These are phyloP conservation scores for Remersonia thermophila DNA, from an alignment of 2,329 filamentous ascomycete genomes.

Conservation along the genomic window DNA sequence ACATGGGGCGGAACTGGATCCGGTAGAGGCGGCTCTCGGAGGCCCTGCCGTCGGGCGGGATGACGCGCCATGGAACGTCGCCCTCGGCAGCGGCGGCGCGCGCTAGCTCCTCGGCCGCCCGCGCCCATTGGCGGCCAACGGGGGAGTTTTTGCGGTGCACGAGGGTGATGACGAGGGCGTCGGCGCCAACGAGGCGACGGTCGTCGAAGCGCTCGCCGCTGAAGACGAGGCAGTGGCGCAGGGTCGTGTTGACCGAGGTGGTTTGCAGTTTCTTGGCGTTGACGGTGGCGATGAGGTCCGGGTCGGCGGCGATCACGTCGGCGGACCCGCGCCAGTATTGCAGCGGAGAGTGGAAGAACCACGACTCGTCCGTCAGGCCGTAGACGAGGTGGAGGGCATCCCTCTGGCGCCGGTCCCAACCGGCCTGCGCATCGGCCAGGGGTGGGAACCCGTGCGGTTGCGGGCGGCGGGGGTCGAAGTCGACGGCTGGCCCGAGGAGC, in stretches of 20 bases:
- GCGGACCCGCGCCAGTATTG: constrained; percentile 67
- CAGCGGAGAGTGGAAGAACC: constrained; percentile 73
- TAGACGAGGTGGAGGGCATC: constrained; percentile 48
- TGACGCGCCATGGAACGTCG: constrained; percentile 49
- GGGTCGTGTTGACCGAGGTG: constrained; percentile 59
- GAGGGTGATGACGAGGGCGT: constrained; percentile 67
- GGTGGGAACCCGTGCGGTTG: constrained; percentile 19
- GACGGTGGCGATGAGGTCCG: constrained; percentile 54
- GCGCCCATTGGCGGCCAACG: constrained; percentile 53
- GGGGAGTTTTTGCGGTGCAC: constrained; percentile 55
- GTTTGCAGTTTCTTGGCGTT: constrained; percentile 50
- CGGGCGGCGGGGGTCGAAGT: constrained; percentile 43
- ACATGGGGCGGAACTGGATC: constrained; percentile 67
- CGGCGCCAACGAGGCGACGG: constrained; percentile 54
- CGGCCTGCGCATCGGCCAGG: constrained; percentile 17
- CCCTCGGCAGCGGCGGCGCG: constrained; percentile 33
- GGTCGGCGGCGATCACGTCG: constrained; percentile 44
- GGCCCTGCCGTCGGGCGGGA: constrained; percentile 45
- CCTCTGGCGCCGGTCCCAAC: constrained; percentile 33
- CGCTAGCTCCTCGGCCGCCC: constrained; percentile 40
- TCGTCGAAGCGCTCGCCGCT: constrained; percentile 68
- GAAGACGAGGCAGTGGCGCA: constrained; percentile 69
- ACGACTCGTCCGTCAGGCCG: constrained; percentile 48
- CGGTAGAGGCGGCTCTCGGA: constrained; percentile 55
- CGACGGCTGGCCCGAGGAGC: constrained; percentile 48